Percentiles rank a stretch among this genome's conserved stretches.
These are phyloP conservation scores for Fimicolochytrium jonesii DNA, from an alignment of 192 early-diverging fungal species.

Conservation along the genomic window DNA sequence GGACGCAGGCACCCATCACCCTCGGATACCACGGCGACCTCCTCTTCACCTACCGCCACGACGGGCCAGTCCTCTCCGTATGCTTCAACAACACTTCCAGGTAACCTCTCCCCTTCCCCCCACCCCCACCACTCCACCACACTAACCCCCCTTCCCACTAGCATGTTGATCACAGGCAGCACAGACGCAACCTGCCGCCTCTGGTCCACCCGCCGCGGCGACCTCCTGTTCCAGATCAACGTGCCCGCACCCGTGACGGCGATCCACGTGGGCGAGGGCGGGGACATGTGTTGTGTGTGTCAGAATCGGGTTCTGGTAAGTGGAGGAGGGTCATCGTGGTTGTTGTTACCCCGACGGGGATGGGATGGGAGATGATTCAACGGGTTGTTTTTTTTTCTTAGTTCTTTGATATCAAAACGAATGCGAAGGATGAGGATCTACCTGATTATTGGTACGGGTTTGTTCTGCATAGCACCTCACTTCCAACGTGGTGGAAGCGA, in stretches of 20 bases:
- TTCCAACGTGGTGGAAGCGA: too few relatives aligned
- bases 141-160: conserved; percentile 7
- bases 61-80: conserved; percentile 45
- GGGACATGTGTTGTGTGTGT: conserved; percentile 39
- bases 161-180: conserved; percentile 52
- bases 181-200: conserved; percentile 52
- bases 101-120: conserved; percentile 15
- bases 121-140: too few relatives aligned
- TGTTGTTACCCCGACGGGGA: too few relatives aligned
- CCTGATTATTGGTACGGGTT: conserved; percentile 45
- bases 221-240: conserved; percentile 62
- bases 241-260: conserved; percentile 40
- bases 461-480: too few relatives aligned
- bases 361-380: too few relatives aligned
- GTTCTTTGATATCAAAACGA: conserved; percentile 41
- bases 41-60: conserved; percentile 50
- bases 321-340: not conserved
- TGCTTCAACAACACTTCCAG: conserved; percentile 44
- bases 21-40: conserved; percentile 55
- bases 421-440: conserved; percentile 48
- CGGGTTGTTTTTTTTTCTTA: conserved; percentile 6
- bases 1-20: conserved; percentile 35
- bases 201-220: conserved; percentile 52
- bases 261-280: conserved; percentile 27
- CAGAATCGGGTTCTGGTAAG: conserved; percentile 45